Conservation (phyloP, 257 asterid species). For the Solanum clarkiae region DNA sequence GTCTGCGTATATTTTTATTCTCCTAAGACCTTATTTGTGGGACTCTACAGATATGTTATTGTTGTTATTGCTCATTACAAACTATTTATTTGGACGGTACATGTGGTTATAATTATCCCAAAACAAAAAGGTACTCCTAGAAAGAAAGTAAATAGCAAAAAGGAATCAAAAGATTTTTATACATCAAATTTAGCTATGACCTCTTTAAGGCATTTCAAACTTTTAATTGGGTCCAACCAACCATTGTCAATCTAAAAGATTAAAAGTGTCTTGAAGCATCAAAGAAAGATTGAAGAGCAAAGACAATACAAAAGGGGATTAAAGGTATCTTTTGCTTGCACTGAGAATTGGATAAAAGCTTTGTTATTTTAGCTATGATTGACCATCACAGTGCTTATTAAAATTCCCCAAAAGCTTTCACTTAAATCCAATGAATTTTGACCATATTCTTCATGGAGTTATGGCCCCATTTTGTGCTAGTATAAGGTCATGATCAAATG, state of each 20-base stretch:
- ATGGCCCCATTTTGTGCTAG: neutral
- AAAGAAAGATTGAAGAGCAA: neutral
- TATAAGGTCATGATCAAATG: constrained; percentile 31
- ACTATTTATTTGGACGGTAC: no score
- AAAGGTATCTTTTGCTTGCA: constrained; percentile 48
- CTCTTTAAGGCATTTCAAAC: neutral
- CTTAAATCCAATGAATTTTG: constrained; percentile 13
- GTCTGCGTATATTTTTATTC: no score
- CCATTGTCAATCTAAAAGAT: neutral
- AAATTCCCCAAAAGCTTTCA: neutral
- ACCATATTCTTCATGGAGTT: neutral
- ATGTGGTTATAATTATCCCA: neutral
- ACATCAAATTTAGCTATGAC: neutral
- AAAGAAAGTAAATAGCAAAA: neutral
- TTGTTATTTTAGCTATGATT: constrained; percentile 31
- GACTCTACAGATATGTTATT: no score
- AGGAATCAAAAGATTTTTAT: neutral
- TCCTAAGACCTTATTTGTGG: no score
- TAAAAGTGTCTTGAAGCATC: neutral
- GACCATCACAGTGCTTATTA: constrained; percentile 47
- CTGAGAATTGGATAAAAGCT: constrained; percentile 33
- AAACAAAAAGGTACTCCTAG: neutral
- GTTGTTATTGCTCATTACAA: no score
- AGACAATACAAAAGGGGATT: constrained; percentile 5
- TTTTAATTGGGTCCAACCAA: neutral